These are phyloP conservation scores for Gypsophila paniculata DNA, from an alignment of 179 eudicot genomes.

Conservation along the genomic window DNA sequence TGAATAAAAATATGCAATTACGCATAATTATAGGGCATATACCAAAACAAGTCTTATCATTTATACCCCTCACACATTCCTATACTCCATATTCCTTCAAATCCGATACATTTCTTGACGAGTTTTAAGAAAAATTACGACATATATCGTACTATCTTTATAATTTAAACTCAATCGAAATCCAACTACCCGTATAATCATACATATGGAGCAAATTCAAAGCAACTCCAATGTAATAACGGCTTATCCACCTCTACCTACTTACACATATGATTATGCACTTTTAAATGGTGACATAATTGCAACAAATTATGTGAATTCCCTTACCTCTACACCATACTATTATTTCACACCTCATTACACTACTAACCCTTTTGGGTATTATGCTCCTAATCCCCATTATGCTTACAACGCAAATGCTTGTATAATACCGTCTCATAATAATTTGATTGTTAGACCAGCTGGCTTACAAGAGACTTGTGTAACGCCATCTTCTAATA, in stretches of 20 bases:
- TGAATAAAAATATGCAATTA: background rate
- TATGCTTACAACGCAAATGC: conserved; percentile 1
- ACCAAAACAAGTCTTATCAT: too few species aligned
- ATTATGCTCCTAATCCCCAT: conserved; percentile 9
- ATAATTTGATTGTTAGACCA: conserved; percentile 6
- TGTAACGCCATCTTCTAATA: too few species aligned
- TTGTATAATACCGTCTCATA: background rate
- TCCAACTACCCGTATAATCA: background rate
- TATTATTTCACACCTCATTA: conserved; percentile 24
- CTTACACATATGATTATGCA: too few species aligned
- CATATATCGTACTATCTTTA: too few species aligned
- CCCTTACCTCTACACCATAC: conserved; percentile 25
- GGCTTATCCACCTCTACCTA: conserved; percentile 24
- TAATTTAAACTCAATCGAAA: too few species aligned
- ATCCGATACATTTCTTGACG: too few species aligned
- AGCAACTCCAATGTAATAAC: background rate
- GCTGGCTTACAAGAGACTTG: background rate
- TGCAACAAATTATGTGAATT: conserved; percentile 27
- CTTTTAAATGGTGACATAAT: conserved; percentile 19
- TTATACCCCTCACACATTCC: too few species aligned
- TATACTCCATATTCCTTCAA: too few species aligned
- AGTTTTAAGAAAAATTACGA: too few species aligned
- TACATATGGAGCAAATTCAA: background rate
- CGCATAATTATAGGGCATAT: too few species aligned
- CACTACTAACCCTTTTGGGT: background rate